Conservation (phyloP, 2,329 filamentous ascomycete species). For the Xylaria sp. region DNA sequence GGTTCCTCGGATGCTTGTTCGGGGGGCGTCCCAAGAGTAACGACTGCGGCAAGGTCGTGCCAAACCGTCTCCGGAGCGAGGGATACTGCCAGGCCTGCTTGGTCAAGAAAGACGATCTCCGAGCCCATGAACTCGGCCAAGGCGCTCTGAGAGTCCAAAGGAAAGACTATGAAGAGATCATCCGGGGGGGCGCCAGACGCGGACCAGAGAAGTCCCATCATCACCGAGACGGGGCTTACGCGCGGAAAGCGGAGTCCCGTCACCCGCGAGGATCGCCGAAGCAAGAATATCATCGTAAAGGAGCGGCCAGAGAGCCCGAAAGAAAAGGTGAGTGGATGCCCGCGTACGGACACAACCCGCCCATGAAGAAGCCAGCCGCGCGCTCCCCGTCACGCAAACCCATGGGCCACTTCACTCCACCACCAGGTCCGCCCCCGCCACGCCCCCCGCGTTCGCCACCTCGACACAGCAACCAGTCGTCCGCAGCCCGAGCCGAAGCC, state of each 20-base stretch:
- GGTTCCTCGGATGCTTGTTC: slow-evolving; percentile 41
- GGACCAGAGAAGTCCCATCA: slow-evolving; percentile 20
- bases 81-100: slow-evolving; percentile 42
- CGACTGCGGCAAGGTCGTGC: slow-evolving; percentile 44
- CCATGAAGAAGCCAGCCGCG: slow-evolving; percentile 26
- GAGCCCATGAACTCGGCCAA: slow-evolving; percentile 37
- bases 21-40: slow-evolving; percentile 26
- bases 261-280: background rate
- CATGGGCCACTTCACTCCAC: slow-evolving; percentile 10
- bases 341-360: slow-evolving; percentile 19
- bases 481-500: background rate
- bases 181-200: slow-evolving; percentile 26
- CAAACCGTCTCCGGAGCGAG: slow-evolving; percentile 32
- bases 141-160: slow-evolving; percentile 40
- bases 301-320: background rate
- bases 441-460: slow-evolving; percentile 20
- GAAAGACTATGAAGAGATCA: slow-evolving; percentile 33
- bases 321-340: slow-evolving; percentile 11
- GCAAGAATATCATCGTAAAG: slow-evolving; percentile 7
- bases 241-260: slow-evolving; percentile 34
- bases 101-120: slow-evolving; percentile 30
- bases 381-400: slow-evolving; percentile 28
- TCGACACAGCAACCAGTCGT: background rate
- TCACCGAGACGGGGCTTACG: slow-evolving; percentile 29
- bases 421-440: too few species aligned